Base-by-base conservation (phyloP, 768 basidiomycete species). In the Hericium alpestre region DNA sequence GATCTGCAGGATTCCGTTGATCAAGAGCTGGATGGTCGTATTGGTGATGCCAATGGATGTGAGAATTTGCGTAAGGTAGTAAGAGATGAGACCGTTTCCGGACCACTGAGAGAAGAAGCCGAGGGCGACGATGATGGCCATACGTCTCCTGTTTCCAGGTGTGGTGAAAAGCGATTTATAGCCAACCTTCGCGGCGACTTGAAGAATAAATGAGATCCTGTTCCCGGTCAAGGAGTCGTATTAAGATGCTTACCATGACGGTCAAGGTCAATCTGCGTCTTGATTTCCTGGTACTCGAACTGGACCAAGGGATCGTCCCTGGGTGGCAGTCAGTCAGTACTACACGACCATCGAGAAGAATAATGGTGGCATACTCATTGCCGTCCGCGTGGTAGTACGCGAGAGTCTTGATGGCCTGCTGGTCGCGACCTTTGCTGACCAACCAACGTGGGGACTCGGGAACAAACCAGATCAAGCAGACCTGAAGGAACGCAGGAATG, bases 391-490 rank as follows among this genome's bases (percentile, higher is more conserved):
- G 91, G 68, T 92, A 91, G 68, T 88, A 84, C 1, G 89, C 88
- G 20, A 94, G 75, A 16, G 77, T 77, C n/a, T 74, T 65, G 47
- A 87, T 71, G 2, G 90, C 93, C 66, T 87, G 73, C 0, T 73
- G 78, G 12, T 88, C 79, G 56, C 78, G 79, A 22, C 90, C 90
- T 69, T 87, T 88, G 71, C 75, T 81, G 65, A 93, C 67, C 61
- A 93, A 72, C 79, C 78, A 94, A 77, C 90, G 83, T 50, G 93
- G 93, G 1, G 86, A 88, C 69, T 94, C 92, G 38, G 90, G 90
- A 10, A 74, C 76, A 69, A 87, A 83, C 67, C 76, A 81, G 62
- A 93, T 71, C 40, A 93, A 67, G 61, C 62, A 53, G 55, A 93
- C 66, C 67, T 92, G 88, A 51, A 85, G 55, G 57, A 86, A 57